Percentiles rank a stretch among this genome's conserved stretches.
These are phyloP conservation scores for Staphylotrichum longicolle DNA, from an alignment of 495 filamentous ascomycete genomes.

Conservation along the genomic window DNA sequence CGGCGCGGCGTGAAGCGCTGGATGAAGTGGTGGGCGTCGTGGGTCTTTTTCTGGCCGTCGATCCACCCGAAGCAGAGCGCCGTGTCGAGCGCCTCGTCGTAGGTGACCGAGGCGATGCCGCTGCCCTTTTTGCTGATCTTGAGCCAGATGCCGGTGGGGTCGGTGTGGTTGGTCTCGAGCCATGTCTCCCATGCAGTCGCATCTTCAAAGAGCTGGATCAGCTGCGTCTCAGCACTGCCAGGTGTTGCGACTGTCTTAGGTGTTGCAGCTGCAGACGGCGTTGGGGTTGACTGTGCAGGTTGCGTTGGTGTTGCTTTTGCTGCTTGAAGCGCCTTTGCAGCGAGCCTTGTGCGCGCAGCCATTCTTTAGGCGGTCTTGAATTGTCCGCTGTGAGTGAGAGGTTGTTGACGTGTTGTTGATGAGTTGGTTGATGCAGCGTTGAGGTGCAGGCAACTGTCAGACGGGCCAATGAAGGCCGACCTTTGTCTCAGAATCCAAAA, in stretches of 20 bases:
- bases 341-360: neutral
- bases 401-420: no score
- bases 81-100: slow-evolving; percentile 53
- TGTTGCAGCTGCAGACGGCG: neutral
- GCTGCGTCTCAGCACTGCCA: slow-evolving; percentile 4
- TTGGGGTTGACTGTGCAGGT: no score
- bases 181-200: slow-evolving; percentile 38
- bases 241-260: neutral
- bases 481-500: no score
- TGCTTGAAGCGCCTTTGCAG: slow-evolving; percentile 4
- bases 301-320: neutral
- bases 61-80: slow-evolving; percentile 62
- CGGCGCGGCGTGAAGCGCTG: slow-evolving; percentile 57
- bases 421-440: no score
- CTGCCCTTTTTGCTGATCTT: slow-evolving; percentile 54
- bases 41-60: slow-evolving; percentile 50
- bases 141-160: slow-evolving; percentile 49
- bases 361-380: no score
- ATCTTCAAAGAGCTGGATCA: slow-evolving; percentile 21
- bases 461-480: no score
- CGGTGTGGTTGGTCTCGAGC: slow-evolving; percentile 41
- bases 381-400: no score
- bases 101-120: slow-evolving; percentile 44
- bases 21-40: slow-evolving; percentile 44
- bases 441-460: no score